These are phyloP conservation scores for Panus rudis DNA, from an alignment of 768 basidiomycete genomes.

Conservation along the genomic window DNA sequence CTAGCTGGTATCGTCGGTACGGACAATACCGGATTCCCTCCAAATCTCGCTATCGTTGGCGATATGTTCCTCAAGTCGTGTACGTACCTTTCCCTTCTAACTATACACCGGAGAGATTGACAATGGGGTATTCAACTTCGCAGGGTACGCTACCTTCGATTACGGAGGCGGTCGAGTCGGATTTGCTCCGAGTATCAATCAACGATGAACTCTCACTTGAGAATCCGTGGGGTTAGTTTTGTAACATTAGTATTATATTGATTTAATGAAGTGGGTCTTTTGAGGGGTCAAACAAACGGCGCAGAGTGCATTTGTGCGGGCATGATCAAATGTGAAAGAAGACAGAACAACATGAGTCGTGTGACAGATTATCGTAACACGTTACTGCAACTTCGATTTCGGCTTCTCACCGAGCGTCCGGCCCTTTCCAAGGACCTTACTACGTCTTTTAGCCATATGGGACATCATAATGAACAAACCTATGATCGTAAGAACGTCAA, in stretches of 20 bases:
- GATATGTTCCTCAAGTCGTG: conserved; percentile 65
- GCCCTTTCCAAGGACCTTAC: conserved; percentile 39
- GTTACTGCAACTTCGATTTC: too few relatives aligned
- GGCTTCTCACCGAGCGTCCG: conserved; percentile 28
- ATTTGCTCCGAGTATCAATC: conserved; percentile 49
- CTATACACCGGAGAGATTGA: not conserved
- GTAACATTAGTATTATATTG: too few relatives aligned
- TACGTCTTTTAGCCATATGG: conserved; percentile 53
- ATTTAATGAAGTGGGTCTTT: too few relatives aligned
- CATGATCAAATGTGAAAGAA: too few relatives aligned
- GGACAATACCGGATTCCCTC: conserved; percentile 33
- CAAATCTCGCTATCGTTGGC: conserved; percentile 53
- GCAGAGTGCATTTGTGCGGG: too few relatives aligned
- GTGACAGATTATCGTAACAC: too few relatives aligned
- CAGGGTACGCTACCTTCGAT: conserved; percentile 60
- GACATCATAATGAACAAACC: conserved; percentile 50
- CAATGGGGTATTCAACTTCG: not conserved
- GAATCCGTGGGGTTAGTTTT: too few relatives aligned
- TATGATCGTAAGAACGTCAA: conserved; percentile 12
- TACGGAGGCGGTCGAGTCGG: conserved; percentile 52
- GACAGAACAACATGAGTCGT: too few relatives aligned
- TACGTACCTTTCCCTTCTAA: conserved; percentile 24
- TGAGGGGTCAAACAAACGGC: too few relatives aligned
- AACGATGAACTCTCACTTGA: too few relatives aligned
- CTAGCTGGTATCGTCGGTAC: conserved; percentile 48